Evolutionary conservation across 768 basidiomycete genomes (phyloP), one percentile per base, ranked within the genome.

Genomic region (Lactarius akahatsu): DNA sequence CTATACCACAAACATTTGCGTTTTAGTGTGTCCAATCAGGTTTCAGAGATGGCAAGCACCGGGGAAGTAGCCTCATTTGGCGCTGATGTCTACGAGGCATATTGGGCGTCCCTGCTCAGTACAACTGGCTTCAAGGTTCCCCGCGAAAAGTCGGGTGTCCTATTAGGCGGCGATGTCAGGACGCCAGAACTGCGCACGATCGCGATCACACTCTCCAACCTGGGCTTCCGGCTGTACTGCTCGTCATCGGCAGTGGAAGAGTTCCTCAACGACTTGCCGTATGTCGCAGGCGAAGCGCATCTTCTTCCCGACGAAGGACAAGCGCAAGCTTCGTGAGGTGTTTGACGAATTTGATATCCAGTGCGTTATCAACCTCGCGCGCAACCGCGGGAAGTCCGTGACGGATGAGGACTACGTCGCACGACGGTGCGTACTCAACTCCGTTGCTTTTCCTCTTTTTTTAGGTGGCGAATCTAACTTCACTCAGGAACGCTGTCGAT

Each of bases 61-160:
- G 96, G 96, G 41, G 96, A 99, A 77, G 94, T 99, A 34, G 97
- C 97, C 15, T 88, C 92, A 71, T 99, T 98, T 76, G 97, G 96
- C 40, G 85, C 86, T 72, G 92, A 96, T 74, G 82, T 98, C 56
- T 87, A 96, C 70, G 97, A 99, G 78, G 97, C 96, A 16, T 96
- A 95, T 78, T 95, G 94, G 94, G 88, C 92, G 2, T 89, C 96
- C 2, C 81, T 97, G n/a, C 87, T 94, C 58, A 94, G 92, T 69
- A 95, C 92, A 9, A 99, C 94, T 34, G 96, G 96, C 18, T 97
- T 98, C 85, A 96, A 92, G 78, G 81, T 94, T 60, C 97, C 97
- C 26, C 84, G 82, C 62, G 84, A 87, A 26, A 85, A 86, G 57
- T 93, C 91, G 0, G 97, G 97, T 69, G 89, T 97, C 30, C 85